Base-by-base conservation (phyloP, 1,284 basidiomycete species). In the Ustilago tritici region DNA sequence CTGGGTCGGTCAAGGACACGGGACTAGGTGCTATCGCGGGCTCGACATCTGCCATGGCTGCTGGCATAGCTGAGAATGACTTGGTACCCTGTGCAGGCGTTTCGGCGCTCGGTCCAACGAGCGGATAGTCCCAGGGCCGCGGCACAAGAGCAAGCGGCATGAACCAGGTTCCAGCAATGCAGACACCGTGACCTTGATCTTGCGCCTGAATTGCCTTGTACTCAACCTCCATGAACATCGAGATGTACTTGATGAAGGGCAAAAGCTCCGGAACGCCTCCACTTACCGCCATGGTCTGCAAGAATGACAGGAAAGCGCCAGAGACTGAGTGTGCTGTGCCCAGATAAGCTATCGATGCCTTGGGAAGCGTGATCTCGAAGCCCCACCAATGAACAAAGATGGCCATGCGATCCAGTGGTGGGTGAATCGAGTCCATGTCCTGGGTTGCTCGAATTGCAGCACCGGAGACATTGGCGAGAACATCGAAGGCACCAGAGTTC, bases 321-420 rank as follows among this genome's bases (percentile, higher is more conserved):
- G 78, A 80, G 9, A 84, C 63, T 14, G 75, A 78, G 40, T 83
- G 81, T 23, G 82, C 82, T 1, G 82, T 84, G 7, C 50, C 53
- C n/a, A 84, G 78, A 55, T 82, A 81, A 12, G 59, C 49, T 78
- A 84, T 80, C 3, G 78, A 78, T 2, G 80, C 65, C 23, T 74
- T 64, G 14, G 82, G 82, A 1, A 84, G 73, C 28, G 81, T 83
- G 46, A 84, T 65, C 61, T 84, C 82, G 23, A 82, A 84, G n/a
- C 82, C 82, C 81, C 81, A 84, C 82, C 82, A 84, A 60, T 81
- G 79, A 17, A 83, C 67, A 56, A 82, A 82, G 73, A 84, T 79
- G 56, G 81, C 78, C 79, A 82, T 76, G 36, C 82, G 75, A 58
- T 84, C 82, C 14, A 77, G 57, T 4, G 82, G 82, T 17, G 80